These are phyloP conservation scores for Podosphaera fusca DNA, from an alignment of 2,329 filamentous ascomycete species.

Conservation along the genomic window DNA sequence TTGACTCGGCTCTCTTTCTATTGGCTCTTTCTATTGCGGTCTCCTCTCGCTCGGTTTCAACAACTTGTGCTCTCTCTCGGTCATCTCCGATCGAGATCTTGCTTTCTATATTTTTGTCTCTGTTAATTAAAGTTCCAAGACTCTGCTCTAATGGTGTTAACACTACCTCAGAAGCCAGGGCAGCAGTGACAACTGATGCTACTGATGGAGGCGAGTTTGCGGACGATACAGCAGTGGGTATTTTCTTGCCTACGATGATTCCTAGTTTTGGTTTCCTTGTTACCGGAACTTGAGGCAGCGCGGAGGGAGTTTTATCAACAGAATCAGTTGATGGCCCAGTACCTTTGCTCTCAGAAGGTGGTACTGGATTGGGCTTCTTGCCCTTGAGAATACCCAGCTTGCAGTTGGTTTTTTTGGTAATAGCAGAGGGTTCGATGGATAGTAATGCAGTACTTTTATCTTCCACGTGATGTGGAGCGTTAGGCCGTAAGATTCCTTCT, in stretches of 20 bases:
- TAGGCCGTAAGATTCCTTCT: too few species aligned
- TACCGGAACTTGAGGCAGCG: neutral
- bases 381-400: too few species aligned
- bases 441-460: too few species aligned
- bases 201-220: neutral
- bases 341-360: too few species aligned
- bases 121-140: neutral
- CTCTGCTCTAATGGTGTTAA: neutral
- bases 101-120: conserved; percentile 3
- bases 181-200: neutral
- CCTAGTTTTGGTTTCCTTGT: conserved; percentile 3
- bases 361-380: too few species aligned
- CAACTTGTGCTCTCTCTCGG: conserved; percentile 5
- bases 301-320: too few species aligned
- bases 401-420: too few species aligned
- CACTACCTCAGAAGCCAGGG: neutral
- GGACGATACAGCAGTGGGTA: neutral
- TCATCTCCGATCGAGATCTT: conserved; percentile 3
- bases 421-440: too few species aligned
- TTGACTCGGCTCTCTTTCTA: conserved; percentile 12
- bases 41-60: conserved; percentile 5
- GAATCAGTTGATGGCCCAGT: too few species aligned
- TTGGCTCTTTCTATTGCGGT: conserved; percentile 15
- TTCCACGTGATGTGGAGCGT: too few species aligned
- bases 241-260: neutral